Percentiles rank a stretch among this genome's conserved stretches.
phyloP scores from a whole-genome alignment of 805 yeast species.

The Kluyveromyces starmeri region DNA sequence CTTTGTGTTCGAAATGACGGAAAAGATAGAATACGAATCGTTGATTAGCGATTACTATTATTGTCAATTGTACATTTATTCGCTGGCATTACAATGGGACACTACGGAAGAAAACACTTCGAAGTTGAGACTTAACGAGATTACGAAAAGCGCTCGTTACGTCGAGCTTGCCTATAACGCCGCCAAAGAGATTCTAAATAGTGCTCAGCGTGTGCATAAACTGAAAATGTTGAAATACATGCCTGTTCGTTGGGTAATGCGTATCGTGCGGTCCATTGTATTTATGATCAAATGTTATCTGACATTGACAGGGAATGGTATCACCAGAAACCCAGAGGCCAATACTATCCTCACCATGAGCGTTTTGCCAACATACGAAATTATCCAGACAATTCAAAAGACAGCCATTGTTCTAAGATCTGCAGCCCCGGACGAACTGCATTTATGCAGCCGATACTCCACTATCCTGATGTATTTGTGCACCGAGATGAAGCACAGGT shows the following conservation, averaged over 20 bases:
- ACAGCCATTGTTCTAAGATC: constrained; percentile 70
- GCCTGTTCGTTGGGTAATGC: constrained; percentile 89
- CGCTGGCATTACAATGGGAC: constrained; percentile 61
- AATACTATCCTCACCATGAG: constrained; percentile 49
- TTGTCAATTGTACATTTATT: constrained; percentile 73
- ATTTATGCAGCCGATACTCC: constrained; percentile 71
- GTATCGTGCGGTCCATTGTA: constrained; percentile 82
- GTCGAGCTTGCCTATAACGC: constrained; percentile 76
- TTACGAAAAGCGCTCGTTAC: constrained; percentile 63
- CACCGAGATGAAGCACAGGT: constrained; percentile 55
- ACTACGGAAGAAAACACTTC: constrained; percentile 22
- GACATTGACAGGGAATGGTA: constrained; percentile 39
- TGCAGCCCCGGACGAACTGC: constrained; percentile 84
- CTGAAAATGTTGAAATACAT: constrained; percentile 58
- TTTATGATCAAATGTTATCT: constrained; percentile 80
- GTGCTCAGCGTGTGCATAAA: constrained; percentile 61
- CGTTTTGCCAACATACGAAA: constrained; percentile 62
- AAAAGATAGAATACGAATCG: constrained; percentile 53
- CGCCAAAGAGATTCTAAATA: constrained; percentile 68
- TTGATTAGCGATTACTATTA: constrained; percentile 77
- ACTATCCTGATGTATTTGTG: constrained; percentile 69
- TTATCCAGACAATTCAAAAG: constrained; percentile 53
- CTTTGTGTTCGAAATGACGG: constrained; percentile 27
- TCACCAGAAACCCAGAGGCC: constrained; percentile 28
- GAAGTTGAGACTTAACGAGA: constrained; percentile 53